Percentiles rank a stretch among this genome's conserved stretches.
Conservation (phyloP, 345 rosid species). For the Noccaea caerulescens region DNA sequence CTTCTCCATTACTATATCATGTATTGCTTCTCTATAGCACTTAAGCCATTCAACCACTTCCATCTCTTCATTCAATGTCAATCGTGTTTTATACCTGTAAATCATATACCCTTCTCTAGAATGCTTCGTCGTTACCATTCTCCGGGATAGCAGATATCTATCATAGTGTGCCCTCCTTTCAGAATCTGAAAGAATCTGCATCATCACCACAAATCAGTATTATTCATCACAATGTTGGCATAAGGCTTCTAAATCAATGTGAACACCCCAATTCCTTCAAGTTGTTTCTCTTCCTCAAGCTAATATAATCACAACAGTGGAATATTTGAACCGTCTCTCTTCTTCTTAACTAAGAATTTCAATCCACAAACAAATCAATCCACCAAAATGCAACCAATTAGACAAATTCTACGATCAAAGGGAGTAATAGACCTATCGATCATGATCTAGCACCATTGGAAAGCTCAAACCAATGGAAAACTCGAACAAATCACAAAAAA, state of each 20-base stretch:
- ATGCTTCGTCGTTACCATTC: conserved; percentile 54
- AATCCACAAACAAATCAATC: neutral
- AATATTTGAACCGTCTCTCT: neutral
- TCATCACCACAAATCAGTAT: conserved; percentile 30
- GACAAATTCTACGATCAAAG: too few relatives aligned
- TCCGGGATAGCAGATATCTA: conserved; percentile 60
- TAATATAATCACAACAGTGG: too few relatives aligned
- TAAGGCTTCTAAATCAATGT: neutral
- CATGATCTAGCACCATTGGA: neutral
- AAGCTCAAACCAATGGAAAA: neutral
- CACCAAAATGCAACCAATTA: neutral
- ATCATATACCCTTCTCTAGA: conserved; percentile 50
- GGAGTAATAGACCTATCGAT: neutral
- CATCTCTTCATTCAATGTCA: conserved; percentile 55
- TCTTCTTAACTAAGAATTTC: neutral
- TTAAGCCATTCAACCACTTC: conserved; percentile 95
- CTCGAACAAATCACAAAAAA: neutral
- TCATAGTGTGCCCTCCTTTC: conserved; percentile 74
- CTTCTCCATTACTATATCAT: conserved; percentile 71
- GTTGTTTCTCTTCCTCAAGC: too few relatives aligned
- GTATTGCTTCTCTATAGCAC: conserved; percentile 82
- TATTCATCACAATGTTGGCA: neutral
- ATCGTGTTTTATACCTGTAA: conserved; percentile 48
- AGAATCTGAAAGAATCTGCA: conserved; percentile 92
- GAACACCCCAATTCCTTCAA: neutral